Evolutionary conservation across 1,139 yeast species (phyloP), one percentile per base, ranked within the genome.

Genomic region (Pichia sp.): DNA sequence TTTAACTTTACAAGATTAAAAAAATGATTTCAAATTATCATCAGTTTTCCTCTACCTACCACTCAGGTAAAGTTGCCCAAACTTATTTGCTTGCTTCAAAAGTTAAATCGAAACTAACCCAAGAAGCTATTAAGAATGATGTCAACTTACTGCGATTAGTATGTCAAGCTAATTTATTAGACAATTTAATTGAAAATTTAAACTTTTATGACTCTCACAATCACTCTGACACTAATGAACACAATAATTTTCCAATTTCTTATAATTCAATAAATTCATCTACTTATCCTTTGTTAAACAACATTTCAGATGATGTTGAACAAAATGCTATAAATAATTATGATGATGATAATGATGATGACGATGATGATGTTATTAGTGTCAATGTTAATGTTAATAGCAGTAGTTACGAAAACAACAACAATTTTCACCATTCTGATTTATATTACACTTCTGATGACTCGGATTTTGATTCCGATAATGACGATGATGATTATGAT

Each of bases 121-220:
- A 64, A 48, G 89, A 82, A 59, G 90, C 90, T 4, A 61, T 75
- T 31, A 72, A 73, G 51, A 74, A 76, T 8, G 84, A 80, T 53
- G 76, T 82, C 36, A 68, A 79, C 49, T 68, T 85, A 45, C 70
- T 87, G 49, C 66, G 71, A 40, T 70, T 85, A 39, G 90, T 85
- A 3, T 73, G 80, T 30, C 94, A 85, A 63, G 92, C 94, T 22
- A 85, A 84, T 62, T 67, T 85, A 68, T 70, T 85, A 49, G 95
- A 85, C 58, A 71, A 71, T 51, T 60, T 85, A 39, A 80, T 84
- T 78, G 89, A 79, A 42, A 49, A 54, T 12, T 42, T 63, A 26
- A 59, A 59, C 41, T 42, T 12, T 10, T 41, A 37, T 20, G 39
- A 37, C 30, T 42, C 40, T 23, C 16, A 16, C 16, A 16, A 16